Evolutionary conservation across 202 grass and related monocot genomes (phyloP), one percentile per base, ranked within the genome.

Genomic region (Schoenoplectus tabernaemontani): DNA sequence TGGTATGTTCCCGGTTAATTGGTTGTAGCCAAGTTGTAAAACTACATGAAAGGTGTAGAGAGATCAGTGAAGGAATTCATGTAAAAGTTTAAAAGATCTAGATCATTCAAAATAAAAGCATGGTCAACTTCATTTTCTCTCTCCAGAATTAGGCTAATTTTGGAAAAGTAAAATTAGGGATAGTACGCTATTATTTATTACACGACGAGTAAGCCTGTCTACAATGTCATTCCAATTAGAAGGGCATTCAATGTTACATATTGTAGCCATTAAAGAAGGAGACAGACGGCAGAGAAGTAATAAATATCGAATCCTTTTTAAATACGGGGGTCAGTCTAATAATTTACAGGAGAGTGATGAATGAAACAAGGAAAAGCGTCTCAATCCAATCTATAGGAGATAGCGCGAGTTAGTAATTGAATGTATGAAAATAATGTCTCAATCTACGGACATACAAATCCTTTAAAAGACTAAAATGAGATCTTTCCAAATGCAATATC

Each of bases 1-100:
- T 0, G 91, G 96, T 91, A 99, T 89, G 62, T 88, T 92, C 15
- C 96, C 92, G 57, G 86, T 84, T 50, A 99, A 66, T 78, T 88
- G 88, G 37, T 99, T 99, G 79, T 95, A 92, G 60, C 92, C 87
- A 4, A 99, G 86, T 83, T 99, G 96, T 78, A 99, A 82, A 37
- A 95, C 96, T 99, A 79, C 70, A 85, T 83, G 19, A 62, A 12
- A 42, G 10, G 61, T 2, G 61, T 0, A 78, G 34, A 26, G 11
- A 78, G 19, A 62, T 56, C 9, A 76, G 4, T 56, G 36, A 36
- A 56, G 48, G 30, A 76, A 56, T 36, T 56, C 7, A 56, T 56
- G 28, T 28, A 28, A 61, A 30, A 59, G 15, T 22, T 3, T 43
- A 4, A 23, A 79, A 78, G 56, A 60, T 61, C 56, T 4, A 60